phyloP scores from a whole-genome alignment of 192 early-diverging fungal species.

The Rhizoclosmatium globosum region DNA sequence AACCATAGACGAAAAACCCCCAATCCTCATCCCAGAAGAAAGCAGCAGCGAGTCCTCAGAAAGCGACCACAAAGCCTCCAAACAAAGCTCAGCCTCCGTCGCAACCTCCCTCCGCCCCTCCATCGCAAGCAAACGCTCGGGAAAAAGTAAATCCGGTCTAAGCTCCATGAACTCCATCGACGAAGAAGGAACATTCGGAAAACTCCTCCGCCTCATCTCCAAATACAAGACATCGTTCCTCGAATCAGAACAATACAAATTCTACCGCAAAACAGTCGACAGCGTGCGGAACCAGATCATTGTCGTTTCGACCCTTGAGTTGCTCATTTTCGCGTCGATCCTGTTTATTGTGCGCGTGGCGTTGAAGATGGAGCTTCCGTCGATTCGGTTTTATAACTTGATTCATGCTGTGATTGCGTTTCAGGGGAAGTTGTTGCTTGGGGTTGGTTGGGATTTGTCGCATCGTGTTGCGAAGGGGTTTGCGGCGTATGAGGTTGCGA shows the following conservation, averaged over 20 bases:
- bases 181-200: not conserved
- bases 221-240: not conserved
- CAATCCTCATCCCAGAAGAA: conserved; percentile 15
- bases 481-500: not conserved
- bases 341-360: not conserved
- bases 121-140: conserved; percentile 8
- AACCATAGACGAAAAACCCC: not conserved
- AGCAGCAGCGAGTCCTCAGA: not conserved
- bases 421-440: conserved; percentile 5
- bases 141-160: not conserved
- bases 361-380: not conserved
- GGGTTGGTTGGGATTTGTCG: not conserved
- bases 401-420: conserved; percentile 11
- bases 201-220: not conserved
- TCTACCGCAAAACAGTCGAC: not conserved
- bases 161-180: not conserved
- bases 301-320: not conserved
- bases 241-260: not conserved
- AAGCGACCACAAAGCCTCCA: conserved; percentile 18
- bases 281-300: not conserved
- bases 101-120: conserved; percentile 42
- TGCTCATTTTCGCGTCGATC: not conserved
- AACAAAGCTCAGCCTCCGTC: conserved; percentile 34
- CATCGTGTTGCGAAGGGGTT: conserved; percentile 8
- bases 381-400: conserved; percentile 13